phyloP scores from a whole-genome alignment of 257 asterid genomes.

The Parsonsia alboflavescens region DNA sequence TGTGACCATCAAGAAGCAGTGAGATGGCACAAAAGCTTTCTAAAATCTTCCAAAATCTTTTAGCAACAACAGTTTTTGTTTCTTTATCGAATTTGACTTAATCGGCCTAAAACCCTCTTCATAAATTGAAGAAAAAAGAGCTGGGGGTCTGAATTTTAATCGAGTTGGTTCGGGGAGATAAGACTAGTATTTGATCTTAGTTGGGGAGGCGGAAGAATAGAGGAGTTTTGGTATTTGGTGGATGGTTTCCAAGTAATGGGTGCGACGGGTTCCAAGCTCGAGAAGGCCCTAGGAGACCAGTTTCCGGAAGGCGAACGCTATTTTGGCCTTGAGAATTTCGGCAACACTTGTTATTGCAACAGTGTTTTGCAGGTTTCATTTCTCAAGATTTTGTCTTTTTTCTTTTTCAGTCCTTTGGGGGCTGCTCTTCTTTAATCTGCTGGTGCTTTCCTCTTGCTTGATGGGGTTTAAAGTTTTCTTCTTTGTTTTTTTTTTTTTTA shows the following conservation, averaged over 20 bases:
- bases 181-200: background rate
- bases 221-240: conserved; percentile 55
- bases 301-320: conserved; percentile 43
- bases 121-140: background rate
- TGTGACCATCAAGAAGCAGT: background rate
- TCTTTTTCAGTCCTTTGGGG: background rate
- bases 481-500: no score
- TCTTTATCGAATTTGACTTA: background rate
- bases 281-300: conserved; percentile 39
- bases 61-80: background rate
- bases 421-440: background rate
- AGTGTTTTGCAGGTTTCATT: conserved; percentile 33
- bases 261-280: conserved; percentile 39
- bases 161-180: background rate
- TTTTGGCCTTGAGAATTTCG: conserved; percentile 40
- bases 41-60: background rate
- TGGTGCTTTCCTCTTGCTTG: background rate
- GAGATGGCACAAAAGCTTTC: background rate
- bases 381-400: background rate
- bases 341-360: conserved; percentile 42
- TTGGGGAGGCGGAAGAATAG: conserved; percentile 33
- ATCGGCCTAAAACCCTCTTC: conserved; percentile 6
- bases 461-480: background rate
- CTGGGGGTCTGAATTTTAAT: background rate
- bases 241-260: conserved; percentile 51